Evolutionary conservation across 2,329 filamentous ascomycete species (phyloP).

Genomic region (Aspergillus sp.): DNA sequence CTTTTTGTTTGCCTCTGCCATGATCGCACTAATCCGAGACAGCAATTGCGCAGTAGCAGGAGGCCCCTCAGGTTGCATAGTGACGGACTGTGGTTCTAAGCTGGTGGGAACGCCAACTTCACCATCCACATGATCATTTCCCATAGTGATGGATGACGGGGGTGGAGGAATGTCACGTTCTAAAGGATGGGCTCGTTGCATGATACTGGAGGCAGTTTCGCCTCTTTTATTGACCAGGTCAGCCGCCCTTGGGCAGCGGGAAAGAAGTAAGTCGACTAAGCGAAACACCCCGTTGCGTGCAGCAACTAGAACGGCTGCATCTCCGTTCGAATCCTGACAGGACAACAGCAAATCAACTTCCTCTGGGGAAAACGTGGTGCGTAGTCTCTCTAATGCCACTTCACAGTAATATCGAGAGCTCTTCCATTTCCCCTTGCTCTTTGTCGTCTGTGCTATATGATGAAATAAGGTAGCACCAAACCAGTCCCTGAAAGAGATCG

Average conservation of each 20-base stretch:
- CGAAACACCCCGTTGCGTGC: constrained; percentile 86
- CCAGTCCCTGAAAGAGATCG: constrained; percentile 75
- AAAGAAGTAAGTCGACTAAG: constrained; percentile 65
- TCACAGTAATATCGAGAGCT: constrained; percentile 94
- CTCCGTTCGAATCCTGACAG: constrained; percentile 78
- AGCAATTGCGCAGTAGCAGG: constrained; percentile 69
- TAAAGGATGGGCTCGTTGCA: constrained; percentile 68
- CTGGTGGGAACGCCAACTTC: constrained; percentile 28
- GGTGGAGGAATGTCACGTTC: constrained; percentile 66
- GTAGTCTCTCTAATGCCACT: constrained; percentile 81
- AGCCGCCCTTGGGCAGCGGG: constrained; percentile 71
- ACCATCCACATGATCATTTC: constrained; percentile 37
- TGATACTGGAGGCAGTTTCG: constrained; percentile 79
- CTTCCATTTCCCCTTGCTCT: constrained; percentile 79
- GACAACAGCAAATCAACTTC: constrained; percentile 79
- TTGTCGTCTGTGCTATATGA: constrained; percentile 86
- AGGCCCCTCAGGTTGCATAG: constrained; percentile 46
- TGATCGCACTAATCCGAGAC: constrained; percentile 65
- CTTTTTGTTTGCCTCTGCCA: constrained; percentile 71
- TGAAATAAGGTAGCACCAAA: constrained; percentile 88
- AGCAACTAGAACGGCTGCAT: constrained; percentile 85
- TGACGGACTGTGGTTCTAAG: constrained; percentile 27
- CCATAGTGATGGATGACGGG: constrained; percentile 63
- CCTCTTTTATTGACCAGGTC: constrained; percentile 81
- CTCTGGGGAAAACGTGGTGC: constrained; percentile 71